Conservation (phyloP, 2,329 filamentous ascomycete genomes). For the Aureobasidium sp. region DNA sequence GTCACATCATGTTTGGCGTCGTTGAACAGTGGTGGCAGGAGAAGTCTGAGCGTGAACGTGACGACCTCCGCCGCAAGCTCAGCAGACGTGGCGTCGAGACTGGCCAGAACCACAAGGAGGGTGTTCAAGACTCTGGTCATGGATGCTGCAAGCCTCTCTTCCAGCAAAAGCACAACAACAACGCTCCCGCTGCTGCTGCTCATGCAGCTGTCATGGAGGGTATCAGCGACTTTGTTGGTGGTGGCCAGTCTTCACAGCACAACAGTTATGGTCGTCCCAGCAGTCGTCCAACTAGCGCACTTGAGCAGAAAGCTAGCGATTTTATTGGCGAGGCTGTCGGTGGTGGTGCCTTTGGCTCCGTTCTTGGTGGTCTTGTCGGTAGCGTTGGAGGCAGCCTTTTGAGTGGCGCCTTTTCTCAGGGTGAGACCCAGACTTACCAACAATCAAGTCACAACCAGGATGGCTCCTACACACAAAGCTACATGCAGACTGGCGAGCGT, state of each 20-base stretch:
- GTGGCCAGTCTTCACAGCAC: constrained; percentile 8
- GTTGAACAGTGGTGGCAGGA: constrained; percentile 77
- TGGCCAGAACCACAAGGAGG: constrained; percentile 80
- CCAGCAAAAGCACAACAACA: constrained; percentile 58
- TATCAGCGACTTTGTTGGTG: constrained; percentile 24
- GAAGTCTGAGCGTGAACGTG: constrained; percentile 55
- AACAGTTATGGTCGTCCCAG: constrained; percentile 31
- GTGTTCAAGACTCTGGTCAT: constrained; percentile 75
- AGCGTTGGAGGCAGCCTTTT: constrained; percentile 56
- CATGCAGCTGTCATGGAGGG: constrained; percentile 32
- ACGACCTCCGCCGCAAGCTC: constrained; percentile 66
- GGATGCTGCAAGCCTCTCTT: constrained; percentile 74
- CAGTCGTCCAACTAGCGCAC: constrained; percentile 28
- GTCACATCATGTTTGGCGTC: constrained; percentile 68
- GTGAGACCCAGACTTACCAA: constrained; percentile 46
- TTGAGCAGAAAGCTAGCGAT: constrained; percentile 38
- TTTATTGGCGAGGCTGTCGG: constrained; percentile 54
- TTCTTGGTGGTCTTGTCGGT: constrained; percentile 62
- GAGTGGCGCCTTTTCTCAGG: constrained; percentile 46
- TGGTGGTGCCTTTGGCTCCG: constrained; percentile 59
- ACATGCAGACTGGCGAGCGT: constrained; percentile 54
- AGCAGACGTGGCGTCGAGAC: constrained; percentile 69
- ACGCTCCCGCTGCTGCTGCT: constrained; percentile 36
- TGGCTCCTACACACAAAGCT: constrained; percentile 54
- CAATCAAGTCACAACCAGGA: constrained; percentile 51